These are phyloP conservation scores for Spizellomyces punctatus DNA, from an alignment of 192 early-diverging fungal species.

Conservation along the genomic window DNA sequence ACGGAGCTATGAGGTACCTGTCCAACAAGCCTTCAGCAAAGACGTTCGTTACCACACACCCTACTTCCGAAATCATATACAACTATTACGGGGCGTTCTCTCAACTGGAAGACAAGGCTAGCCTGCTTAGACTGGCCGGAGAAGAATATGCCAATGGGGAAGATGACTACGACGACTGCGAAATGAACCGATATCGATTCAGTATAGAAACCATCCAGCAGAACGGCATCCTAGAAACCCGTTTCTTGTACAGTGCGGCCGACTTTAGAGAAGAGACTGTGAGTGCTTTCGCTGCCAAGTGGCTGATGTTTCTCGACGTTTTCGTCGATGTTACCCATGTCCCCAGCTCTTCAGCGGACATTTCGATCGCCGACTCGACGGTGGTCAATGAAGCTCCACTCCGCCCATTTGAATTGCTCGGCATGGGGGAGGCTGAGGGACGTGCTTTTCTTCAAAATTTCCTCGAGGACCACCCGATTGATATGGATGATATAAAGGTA, in stretches of 20 bases:
- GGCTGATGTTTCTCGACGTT: not conserved
- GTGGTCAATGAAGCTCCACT: not conserved
- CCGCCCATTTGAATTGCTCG: not conserved
- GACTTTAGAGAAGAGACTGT: conserved; percentile 2
- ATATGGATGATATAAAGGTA: too few species aligned
- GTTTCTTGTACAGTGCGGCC: conserved; percentile 5
- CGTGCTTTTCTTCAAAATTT: too few species aligned
- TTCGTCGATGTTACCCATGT: conserved; percentile 2
- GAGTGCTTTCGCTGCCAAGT: conserved; percentile 1
- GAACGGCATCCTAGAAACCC: not conserved
- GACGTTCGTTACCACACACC: conserved; percentile 3
- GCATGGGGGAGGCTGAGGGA: too few species aligned
- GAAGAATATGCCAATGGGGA: conserved; percentile 10
- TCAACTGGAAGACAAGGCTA: conserved; percentile 7
- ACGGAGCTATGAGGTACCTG: conserved; percentile 2
- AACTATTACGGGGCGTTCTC: conserved; percentile 12
- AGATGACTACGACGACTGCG: conserved; percentile 4
- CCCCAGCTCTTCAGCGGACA: not conserved
- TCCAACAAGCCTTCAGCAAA: not conserved
- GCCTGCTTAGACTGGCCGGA: not conserved
- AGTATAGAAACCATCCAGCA: conserved; percentile 9
- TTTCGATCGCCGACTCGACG: not conserved
- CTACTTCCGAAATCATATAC: conserved; percentile 12
- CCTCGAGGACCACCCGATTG: too few species aligned
- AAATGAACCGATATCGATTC: conserved; percentile 9